Base-by-base conservation (phyloP, 2,329 filamentous ascomycete species). In the Cordyceps cicadae region DNA sequence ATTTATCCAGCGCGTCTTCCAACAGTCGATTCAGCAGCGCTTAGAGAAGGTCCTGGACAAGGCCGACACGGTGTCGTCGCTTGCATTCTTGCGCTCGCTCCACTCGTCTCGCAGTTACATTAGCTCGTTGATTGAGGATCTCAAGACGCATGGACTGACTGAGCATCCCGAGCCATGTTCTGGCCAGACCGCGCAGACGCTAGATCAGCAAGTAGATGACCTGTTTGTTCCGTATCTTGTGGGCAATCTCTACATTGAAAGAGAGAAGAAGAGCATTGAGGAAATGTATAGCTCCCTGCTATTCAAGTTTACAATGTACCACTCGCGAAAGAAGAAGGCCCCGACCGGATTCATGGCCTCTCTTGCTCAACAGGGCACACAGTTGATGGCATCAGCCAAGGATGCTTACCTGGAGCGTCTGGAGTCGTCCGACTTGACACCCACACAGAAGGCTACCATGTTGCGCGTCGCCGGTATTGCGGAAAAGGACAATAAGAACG, bases 261-360 rank as follows among this genome's bases (percentile, higher is more conserved):
- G 86, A 62, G 87, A 89, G 69, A 83, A 77, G 69, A 85, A 79
- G 72, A 88, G 82, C 62, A 74, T 94, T 54, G 89, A 92, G 69
- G 90, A 93, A 70, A 76, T 92, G 65, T 92, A 96, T 75, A 93
- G 91, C 59, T 96, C 94, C 0, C 77, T 99, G 59, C 82, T 97
- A 5, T 96, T 99, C 83, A 96, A 95, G 68, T 99, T 94, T 70
- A 95, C 91, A 17, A 88, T 95, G n/a, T 97, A 93, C 70, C 94
- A 99, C 72, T 91, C 88, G 0, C 80, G 87, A 62, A 82, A 91
- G 64, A 93, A 96, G 73, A 97, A 95, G 79, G 87, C 88, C 29
- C 89, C 92, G 1, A 91, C 90, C 0, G 91, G 91, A 0, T 97
- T 97, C 72, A 95, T 97, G 81, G 91, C 90, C 19, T 93, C 92